phyloP scores from a whole-genome alignment of 2,329 filamentous ascomycete species.

The Stachybotrys echinatus region DNA sequence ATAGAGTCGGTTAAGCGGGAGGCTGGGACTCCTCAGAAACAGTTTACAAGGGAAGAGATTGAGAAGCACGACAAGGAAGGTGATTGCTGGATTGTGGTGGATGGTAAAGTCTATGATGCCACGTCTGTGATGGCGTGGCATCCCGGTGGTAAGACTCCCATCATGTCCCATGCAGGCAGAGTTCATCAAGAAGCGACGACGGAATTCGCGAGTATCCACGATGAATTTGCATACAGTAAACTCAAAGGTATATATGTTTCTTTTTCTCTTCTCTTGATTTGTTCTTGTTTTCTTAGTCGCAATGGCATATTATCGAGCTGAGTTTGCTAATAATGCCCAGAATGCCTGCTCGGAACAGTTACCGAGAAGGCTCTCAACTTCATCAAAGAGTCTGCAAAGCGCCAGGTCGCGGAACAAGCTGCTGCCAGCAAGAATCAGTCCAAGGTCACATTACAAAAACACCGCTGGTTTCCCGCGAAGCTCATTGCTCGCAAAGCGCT shows the following conservation, averaged over 20 bases:
- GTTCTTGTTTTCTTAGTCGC: too few relatives aligned
- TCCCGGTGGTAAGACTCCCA: conserved; percentile 41
- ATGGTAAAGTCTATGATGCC: conserved; percentile 45
- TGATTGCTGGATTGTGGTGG: conserved; percentile 49
- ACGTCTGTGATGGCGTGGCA: conserved; percentile 43
- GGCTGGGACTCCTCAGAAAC: conserved; percentile 37
- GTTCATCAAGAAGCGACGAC: conserved; percentile 43
- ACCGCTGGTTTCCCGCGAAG: conserved; percentile 40
- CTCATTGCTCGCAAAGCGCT: conserved; percentile 29
- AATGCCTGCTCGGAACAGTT: conserved; percentile 42
- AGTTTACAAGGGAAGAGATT: conserved; percentile 48
- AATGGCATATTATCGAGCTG: not conserved
- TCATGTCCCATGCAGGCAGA: conserved; percentile 43
- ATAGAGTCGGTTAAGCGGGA: conserved; percentile 38
- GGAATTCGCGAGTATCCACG: conserved; percentile 45
- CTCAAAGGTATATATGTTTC: conserved; percentile 38
- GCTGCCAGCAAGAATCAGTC: conserved; percentile 14
- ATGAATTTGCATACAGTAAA: conserved; percentile 44
- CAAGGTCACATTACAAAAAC: conserved; percentile 30
- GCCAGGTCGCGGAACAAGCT: conserved; percentile 29
- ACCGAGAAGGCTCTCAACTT: conserved; percentile 42
- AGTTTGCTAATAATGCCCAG: conserved; percentile 18
- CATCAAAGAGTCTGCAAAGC: conserved; percentile 38
- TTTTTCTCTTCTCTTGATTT: too few relatives aligned
- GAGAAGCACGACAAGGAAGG: conserved; percentile 42